Percentiles rank a stretch among this genome's conserved stretches.
Conservation (phyloP, 2,329 filamentous ascomycete genomes). For the Aspergillus nomiae region DNA sequence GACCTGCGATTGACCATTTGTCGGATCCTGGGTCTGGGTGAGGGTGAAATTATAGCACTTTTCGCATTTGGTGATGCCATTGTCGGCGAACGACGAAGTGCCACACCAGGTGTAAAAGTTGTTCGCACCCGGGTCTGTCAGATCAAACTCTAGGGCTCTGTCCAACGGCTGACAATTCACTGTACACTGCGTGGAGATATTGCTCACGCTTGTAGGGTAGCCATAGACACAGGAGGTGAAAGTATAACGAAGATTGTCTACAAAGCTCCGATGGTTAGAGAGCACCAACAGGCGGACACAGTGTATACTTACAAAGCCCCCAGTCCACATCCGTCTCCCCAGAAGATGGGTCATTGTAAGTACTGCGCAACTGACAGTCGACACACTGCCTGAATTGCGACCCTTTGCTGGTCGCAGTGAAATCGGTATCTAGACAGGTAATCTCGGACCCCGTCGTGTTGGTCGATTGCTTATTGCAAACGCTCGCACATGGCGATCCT, state of each 20-base stretch:
- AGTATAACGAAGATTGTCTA: constrained; percentile 50
- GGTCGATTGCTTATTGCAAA: constrained; percentile 31
- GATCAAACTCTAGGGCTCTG: constrained; percentile 33
- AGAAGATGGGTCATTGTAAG: constrained; percentile 32
- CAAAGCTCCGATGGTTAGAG: constrained; percentile 4
- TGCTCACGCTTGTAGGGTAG: constrained; percentile 37
- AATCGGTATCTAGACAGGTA: constrained; percentile 44
- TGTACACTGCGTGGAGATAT: constrained; percentile 47
- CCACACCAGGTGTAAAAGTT: constrained; percentile 43
- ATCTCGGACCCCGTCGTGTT: constrained; percentile 46
- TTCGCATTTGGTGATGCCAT: constrained; percentile 44
- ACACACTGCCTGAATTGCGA: constrained; percentile 43
- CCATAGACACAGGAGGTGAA: constrained; percentile 48
- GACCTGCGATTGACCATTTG: constrained; percentile 23
- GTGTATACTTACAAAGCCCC: constrained; percentile 47
- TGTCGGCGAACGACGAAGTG: constrained; percentile 41
- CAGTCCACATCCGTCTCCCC: constrained; percentile 48
- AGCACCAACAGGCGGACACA: neutral
- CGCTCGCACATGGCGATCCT: constrained; percentile 42
- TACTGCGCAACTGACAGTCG: constrained; percentile 45
- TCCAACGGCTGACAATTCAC: constrained; percentile 43
- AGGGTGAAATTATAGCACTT: constrained; percentile 47
- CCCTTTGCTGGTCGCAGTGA: constrained; percentile 35
- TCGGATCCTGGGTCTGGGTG: constrained; percentile 20
- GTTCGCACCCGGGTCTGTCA: constrained; percentile 29